Base-by-base conservation (phyloP, 768 basidiomycete genomes). In the Mycena vulgaris region DNA sequence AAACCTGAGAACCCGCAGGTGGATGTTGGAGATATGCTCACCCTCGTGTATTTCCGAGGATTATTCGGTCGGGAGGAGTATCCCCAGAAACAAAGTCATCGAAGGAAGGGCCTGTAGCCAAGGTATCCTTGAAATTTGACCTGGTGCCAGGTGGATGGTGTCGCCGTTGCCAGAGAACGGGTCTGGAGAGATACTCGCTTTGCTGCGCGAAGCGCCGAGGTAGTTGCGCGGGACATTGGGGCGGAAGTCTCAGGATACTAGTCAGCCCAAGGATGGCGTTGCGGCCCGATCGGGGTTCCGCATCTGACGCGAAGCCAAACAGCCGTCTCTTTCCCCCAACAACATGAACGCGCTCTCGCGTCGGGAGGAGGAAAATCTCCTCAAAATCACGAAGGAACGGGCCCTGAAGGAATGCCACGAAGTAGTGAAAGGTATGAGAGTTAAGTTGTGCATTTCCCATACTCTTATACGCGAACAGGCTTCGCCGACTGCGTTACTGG, bases 401-500 rank as follows among this genome's bases (percentile, higher is more conserved):
- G 95, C 95, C 16, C 80, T 96, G 76, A 90, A 89, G 75, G 92
- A 94, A 79, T 96, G 95, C 71, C 92, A 95, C 75, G 70, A 83
- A 1, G 70, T 94, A 8, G 93, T 96, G 5, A 92, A 90, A 89
- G 92, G 95, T 91, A 40, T 23, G 33, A 17, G 28, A 53, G 5
- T 28, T 25, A 9, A 8, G 11, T 16, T 30, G 35, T 42, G 39
- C 66, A 30, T 19, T 13, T 64, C 47, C 21, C 5, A n/a, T 58
- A 51, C 62, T 42, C 58, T 45, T 11, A 45, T 11, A 61, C 47
- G 35, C 55, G 58, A 47, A 21, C 77, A 97, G 95, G 89, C 60
- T 97, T 96, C 77, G 95, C 95, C 19, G 86, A 90, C n/a, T 97
- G 95, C 78, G 91, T 93, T 2, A 83, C 87, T 62, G 94, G 94